Percentiles rank a stretch among this genome's conserved stretches.
phyloP scores from a whole-genome alignment of 768 basidiomycete species.

The Cyclocybe cylindracea region DNA sequence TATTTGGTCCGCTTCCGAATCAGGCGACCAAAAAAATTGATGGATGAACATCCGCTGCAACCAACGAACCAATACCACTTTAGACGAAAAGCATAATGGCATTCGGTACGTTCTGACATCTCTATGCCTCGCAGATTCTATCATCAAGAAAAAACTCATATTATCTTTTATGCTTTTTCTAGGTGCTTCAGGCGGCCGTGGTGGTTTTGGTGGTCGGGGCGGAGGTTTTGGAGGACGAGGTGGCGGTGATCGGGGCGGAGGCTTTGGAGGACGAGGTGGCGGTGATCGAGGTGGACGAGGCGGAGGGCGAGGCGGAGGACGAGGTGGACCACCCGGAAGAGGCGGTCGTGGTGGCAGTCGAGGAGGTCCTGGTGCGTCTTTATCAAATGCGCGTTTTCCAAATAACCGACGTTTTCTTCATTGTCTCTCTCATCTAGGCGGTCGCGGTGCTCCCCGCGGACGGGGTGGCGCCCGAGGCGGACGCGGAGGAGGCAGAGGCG shows the following conservation, averaged over 20 bases:
- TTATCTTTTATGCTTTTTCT: not conserved
- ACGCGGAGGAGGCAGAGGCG: slow-evolving; percentile 75
- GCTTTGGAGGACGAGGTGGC: slow-evolving; percentile 37
- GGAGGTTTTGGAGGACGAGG: slow-evolving; percentile 39
- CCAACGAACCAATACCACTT: slow-evolving; percentile 11
- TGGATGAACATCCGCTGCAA: slow-evolving; percentile 8
- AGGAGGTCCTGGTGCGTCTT: slow-evolving; percentile 39
- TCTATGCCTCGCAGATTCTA: not conserved
- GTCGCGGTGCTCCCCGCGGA: slow-evolving; percentile 31
- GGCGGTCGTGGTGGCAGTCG: slow-evolving; percentile 35
- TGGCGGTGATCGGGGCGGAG: slow-evolving; percentile 36
- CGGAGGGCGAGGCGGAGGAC: slow-evolving; percentile 43
- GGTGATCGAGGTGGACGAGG: slow-evolving; percentile 40
- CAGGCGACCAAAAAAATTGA: slow-evolving; percentile 19
- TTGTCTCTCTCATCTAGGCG: slow-evolving; percentile 14
- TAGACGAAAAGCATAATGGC: slow-evolving; percentile 26
- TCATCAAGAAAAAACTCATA: not conserved
- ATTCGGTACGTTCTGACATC: slow-evolving; percentile 25
- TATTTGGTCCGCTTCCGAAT: slow-evolving; percentile 13
- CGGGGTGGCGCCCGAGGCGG: slow-evolving; percentile 53
- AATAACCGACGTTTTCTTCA: not conserved
- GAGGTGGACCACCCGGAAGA: slow-evolving; percentile 36
- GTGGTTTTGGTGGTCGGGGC: slow-evolving; percentile 62
- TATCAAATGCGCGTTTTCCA: slow-evolving; percentile 4
- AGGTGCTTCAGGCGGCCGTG: slow-evolving; percentile 74